Base-by-base conservation (phyloP, 345 rosid species). In the Arabidopsis arenosa region DNA sequence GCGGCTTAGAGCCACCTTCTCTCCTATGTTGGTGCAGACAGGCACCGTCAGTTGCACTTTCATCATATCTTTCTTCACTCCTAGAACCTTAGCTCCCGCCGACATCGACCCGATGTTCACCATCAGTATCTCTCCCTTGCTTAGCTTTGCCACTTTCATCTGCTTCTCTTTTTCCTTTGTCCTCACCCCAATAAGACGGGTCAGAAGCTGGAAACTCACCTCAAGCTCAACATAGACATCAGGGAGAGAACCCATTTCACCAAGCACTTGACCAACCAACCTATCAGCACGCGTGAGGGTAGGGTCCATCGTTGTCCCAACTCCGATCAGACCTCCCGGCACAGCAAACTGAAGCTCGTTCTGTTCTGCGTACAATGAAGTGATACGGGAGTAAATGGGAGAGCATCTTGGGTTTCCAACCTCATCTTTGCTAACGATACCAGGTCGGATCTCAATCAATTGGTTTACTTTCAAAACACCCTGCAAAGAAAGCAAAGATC, bases 321-420 rank as follows among this genome's bases (percentile, higher is more conserved):
- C 52, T 47, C 52, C 52, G 1, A 47, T 47, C 4, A 47, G 52
- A 47, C 52, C 52, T 47, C 52, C 52, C 8, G 52, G 52, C 1
- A 47, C 52, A 47, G 52, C 52, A 47, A 47, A 47, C 52, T 47
- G 52, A n/a, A 47, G 52, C 21, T 47, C 52, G 21, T 47, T 47
- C 9, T 47, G 52, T 47, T 47, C 52, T 2, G 52, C 52, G 52
- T 47, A 47, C 3, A 47, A 7, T 47, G 52, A 47, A 5, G 18
- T 45, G 7, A 45, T 14, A 14, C 52, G 52, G 9, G 52, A n/a
- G 52, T n/a, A 47, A 47, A 47, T 47, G 8, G 52, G 52, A n/a
- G 52, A 6, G 52, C 52, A 47, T 47, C 15, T 47, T n/a, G 52
- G 21, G 52, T 47, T 47, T 14, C 52, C 52, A 47, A 5, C 21